These are phyloP conservation scores for Avena atlantica DNA, from an alignment of 176 grass and related monocot species.

Conservation along the genomic window DNA sequence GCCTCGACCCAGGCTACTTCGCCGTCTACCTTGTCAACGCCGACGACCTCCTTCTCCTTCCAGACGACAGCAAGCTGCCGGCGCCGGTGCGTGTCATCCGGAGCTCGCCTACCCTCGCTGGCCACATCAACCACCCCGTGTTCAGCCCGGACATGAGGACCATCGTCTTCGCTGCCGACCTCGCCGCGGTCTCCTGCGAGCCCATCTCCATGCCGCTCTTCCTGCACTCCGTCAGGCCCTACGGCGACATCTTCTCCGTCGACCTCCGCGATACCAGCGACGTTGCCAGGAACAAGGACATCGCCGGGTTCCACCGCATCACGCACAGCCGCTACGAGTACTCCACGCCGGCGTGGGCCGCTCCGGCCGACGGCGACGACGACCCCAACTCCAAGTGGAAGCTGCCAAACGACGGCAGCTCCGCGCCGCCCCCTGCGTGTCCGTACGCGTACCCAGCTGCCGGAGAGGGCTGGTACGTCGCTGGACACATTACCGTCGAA, in stretches of 20 bases:
- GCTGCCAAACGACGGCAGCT: not conserved
- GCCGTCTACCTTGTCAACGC: constrained; percentile 33
- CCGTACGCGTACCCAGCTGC: not conserved
- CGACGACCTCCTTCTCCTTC: not conserved
- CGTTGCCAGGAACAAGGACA: constrained; percentile 14
- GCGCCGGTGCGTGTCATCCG: constrained; percentile 28
- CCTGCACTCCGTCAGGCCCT: constrained; percentile 43
- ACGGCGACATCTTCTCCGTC: not conserved
- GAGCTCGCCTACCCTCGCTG: not conserved
- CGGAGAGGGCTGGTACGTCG: too few species aligned
- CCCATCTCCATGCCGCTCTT: constrained; percentile 54
- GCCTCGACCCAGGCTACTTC: constrained; percentile 31
- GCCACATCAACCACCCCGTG: constrained; percentile 58
- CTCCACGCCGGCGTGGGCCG: constrained; percentile 46
- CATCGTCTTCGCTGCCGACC: constrained; percentile 51
- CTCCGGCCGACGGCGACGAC: not conserved
- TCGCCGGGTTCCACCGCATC: not conserved
- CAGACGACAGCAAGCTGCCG: not conserved
- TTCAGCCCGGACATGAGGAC: constrained; percentile 52
- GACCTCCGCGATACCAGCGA: constrained; percentile 33
- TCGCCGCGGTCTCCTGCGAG: constrained; percentile 44
- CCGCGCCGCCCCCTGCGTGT: not conserved
- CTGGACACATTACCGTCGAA: too few species aligned
- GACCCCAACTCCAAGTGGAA: constrained; percentile 12
- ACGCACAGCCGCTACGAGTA: constrained; percentile 51